Conservation (phyloP, 2,329 filamentous ascomycete species). For the Alternaria hordeiaustralica region DNA sequence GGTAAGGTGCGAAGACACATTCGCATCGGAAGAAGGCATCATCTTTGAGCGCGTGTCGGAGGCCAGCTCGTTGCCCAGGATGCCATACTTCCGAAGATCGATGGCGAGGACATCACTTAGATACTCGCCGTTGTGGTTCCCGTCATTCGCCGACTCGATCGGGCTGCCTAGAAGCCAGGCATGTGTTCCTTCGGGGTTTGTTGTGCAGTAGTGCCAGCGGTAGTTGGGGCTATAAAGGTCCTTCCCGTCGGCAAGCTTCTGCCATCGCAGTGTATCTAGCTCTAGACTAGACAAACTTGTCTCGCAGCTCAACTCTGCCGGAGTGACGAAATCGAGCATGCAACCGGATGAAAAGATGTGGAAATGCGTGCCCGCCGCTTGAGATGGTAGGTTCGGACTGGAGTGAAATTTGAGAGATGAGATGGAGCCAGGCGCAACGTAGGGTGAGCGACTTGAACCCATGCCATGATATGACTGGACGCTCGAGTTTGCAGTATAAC, state of each 20-base stretch:
- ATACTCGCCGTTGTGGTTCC: conserved; percentile 82
- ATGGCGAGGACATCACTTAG: conserved; percentile 94
- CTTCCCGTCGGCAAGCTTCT: conserved; percentile 90
- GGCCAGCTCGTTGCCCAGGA: conserved; percentile 78
- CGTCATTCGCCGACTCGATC: conserved; percentile 71
- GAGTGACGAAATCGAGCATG: conserved; percentile 91
- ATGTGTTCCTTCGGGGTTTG: conserved; percentile 93
- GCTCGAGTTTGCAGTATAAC: conserved; percentile 76
- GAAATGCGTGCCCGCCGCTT: conserved; percentile 91
- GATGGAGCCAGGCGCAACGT: conserved; percentile 77
- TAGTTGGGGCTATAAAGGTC: conserved; percentile 93
- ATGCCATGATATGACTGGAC: conserved; percentile 62
- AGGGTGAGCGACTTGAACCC: conserved; percentile 54
- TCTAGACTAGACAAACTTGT: conserved; percentile 92
- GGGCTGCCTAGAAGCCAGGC: conserved; percentile 96
- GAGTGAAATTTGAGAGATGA: conserved; percentile 90
- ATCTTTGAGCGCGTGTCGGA: conserved; percentile 52
- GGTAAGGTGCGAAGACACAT: conserved; percentile 58
- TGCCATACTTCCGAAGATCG: conserved; percentile 88
- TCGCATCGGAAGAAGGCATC: conserved; percentile 60
- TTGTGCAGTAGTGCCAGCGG: conserved; percentile 97
- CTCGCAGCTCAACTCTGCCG: conserved; percentile 86
- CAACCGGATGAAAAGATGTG: conserved; percentile 94
- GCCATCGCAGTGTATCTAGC: conserved; percentile 86
- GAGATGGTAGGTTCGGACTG: conserved; percentile 82